Evolutionary conservation across 164 flowering plant species (phyloP).

Genomic region (Aristolochia contorta): DNA sequence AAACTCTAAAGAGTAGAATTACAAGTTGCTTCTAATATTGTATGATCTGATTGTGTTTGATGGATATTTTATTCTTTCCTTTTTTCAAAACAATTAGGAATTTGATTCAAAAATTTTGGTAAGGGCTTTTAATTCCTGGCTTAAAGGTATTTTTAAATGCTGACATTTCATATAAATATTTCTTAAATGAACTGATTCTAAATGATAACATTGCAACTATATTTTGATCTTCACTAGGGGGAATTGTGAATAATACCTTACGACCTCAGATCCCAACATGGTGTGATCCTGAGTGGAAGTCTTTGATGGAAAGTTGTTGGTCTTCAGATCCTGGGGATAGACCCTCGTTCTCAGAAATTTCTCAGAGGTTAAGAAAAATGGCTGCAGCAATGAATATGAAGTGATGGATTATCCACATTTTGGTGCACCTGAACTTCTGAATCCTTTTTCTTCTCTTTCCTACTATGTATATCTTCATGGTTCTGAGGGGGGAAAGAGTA

Average conservation of each 20-base stretch:
- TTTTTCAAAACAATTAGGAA: too few relatives aligned
- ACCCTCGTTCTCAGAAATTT: constrained; percentile 82
- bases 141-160: too few relatives aligned
- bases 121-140: too few relatives aligned
- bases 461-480: constrained; percentile 13
- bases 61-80: too few relatives aligned
- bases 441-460: constrained; percentile 10
- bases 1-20: too few relatives aligned
- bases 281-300: constrained; percentile 99
- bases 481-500: constrained; percentile 13
- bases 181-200: too few relatives aligned
- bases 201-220: background rate
- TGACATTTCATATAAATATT: too few relatives aligned
- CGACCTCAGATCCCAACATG: constrained; percentile 87
- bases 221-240: constrained; percentile 38
- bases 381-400: constrained; percentile 84
- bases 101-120: too few relatives aligned
- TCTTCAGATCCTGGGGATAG: constrained; percentile 72
- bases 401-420: constrained; percentile 20
- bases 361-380: constrained; percentile 85
- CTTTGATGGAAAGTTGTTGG: constrained; percentile 96
- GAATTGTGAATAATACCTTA: constrained; percentile 83
- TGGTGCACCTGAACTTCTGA: background rate
- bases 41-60: too few relatives aligned
- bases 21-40: too few relatives aligned